phyloP scores from a whole-genome alignment of 2,329 filamentous ascomycete genomes.

The Pseudopithomyces chartarum region DNA sequence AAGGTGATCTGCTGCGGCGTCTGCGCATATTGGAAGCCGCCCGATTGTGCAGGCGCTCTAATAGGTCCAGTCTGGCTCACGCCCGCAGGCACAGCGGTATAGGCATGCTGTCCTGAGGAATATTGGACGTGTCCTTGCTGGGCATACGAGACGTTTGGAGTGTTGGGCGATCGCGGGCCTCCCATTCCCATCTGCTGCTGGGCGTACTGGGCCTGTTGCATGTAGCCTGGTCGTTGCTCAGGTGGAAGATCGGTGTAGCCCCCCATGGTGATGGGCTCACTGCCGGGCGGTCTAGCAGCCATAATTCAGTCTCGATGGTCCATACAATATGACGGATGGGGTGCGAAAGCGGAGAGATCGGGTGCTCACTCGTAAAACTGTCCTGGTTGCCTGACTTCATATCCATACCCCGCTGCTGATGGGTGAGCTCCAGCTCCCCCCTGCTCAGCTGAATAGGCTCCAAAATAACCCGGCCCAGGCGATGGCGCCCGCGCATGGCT shows the following conservation, averaged over 20 bases:
- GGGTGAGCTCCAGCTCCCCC: conserved; percentile 32
- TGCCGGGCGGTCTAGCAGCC: conserved; percentile 32
- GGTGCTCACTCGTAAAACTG: conserved; percentile 41
- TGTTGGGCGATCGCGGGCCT: conserved; percentile 14
- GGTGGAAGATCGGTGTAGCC: conserved; percentile 52
- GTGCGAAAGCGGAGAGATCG: background rate
- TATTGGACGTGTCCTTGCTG: conserved; percentile 38
- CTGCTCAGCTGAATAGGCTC: conserved; percentile 21
- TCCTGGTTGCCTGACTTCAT: conserved; percentile 49
- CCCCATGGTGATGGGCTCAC: conserved; percentile 49
- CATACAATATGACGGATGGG: conserved; percentile 6
- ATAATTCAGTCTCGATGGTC: conserved; percentile 33
- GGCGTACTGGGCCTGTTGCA: conserved; percentile 27
- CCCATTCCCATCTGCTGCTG: conserved; percentile 16
- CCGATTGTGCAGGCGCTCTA: conserved; percentile 22
- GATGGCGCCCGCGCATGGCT: conserved; percentile 46
- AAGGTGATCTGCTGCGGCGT: conserved; percentile 50
- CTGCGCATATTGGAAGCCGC: conserved; percentile 47
- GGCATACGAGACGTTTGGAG: conserved; percentile 27
- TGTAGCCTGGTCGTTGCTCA: conserved; percentile 49
- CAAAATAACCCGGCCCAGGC: conserved; percentile 36
- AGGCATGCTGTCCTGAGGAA: conserved; percentile 34
- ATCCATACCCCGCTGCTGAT: conserved; percentile 47
- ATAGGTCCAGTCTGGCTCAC: conserved; percentile 27
- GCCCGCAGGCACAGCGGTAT: conserved; percentile 30